Base-by-base conservation (phyloP, 2,329 filamentous ascomycete genomes). In the Penicillium aurantiogriseum region DNA sequence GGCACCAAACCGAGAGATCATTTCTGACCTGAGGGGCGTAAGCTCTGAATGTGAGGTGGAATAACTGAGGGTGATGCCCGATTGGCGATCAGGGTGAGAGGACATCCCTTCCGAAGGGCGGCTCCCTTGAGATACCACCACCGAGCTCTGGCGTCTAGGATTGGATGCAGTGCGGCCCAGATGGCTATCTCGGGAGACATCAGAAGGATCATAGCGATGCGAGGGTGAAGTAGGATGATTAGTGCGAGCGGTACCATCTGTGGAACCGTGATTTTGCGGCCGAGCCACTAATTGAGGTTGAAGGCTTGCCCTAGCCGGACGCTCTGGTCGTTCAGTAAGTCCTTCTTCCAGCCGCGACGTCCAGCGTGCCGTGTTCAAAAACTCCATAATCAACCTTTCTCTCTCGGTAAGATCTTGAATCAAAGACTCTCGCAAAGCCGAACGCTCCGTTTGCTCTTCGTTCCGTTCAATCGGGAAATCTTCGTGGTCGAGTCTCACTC, bases 371-470 rank as follows among this genome's bases (percentile, higher is more conserved):
- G 74, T 71, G 58, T 77, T 76, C 58, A 79, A 59, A 52, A 76
- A 76, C 46, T 78, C 75, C 57, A 78, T 71, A 35, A 79, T 75
- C 54, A 76, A 66, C 52, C 76, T 71, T 62, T 79, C 77, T 49
- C 75, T 70, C 52, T 77, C 74, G 4, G 71, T 74, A 47, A 78
- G 70, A 54, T 75, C 72, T 44, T 75, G 71, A 35, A 75, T 67
- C 49, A 74, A 54, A 47, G 64, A 71, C 51, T 77, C 75, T 36
- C 74, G 72, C 40, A 72, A 55, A 15, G 69, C 64, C 36, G 67
- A 67, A 39, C 64, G 63, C 23, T 69, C 73, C 13, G 60, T 51
- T 13, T 64, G 65, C 27, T 59, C 64, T 42, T 58, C 59, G 38
- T 54, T 57, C 36, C 50, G 60, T 42, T 64, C 67, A 57, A 58